Evolutionary conservation across 2,329 filamentous ascomycete genomes (phyloP).

Genomic region (Colletotrichum graminicola): DNA sequence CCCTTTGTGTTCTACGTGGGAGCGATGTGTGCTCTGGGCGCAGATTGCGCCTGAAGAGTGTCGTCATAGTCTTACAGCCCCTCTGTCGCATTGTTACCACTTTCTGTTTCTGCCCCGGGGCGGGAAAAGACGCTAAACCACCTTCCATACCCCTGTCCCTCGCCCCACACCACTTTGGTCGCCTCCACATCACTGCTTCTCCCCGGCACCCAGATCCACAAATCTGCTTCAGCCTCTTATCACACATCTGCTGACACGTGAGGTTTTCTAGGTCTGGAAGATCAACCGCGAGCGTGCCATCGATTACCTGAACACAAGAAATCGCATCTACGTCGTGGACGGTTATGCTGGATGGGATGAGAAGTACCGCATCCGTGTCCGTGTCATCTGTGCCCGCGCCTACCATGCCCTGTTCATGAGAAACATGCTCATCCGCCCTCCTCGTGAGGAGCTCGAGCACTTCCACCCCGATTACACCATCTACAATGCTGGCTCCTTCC

Average conservation of each 20-base stretch:
- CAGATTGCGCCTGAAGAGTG: constrained; percentile 13
- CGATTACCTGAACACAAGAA: constrained; percentile 99
- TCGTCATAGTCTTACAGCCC: constrained; percentile 34
- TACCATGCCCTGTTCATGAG: constrained; percentile 99
- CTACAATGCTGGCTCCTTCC: constrained; percentile 99
- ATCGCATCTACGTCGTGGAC: constrained; percentile 98
- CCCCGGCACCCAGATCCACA: constrained; percentile 14
- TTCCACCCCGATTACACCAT: constrained; percentile 99
- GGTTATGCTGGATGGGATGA: constrained; percentile 98
- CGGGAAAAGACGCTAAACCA: constrained; percentile 18
- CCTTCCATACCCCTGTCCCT: neutral
- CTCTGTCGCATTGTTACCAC: constrained; percentile 2
- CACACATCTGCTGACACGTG: constrained; percentile 36
- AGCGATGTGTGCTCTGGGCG: neutral
- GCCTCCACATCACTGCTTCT: constrained; percentile 25
- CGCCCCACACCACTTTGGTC: neutral
- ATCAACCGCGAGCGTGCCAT: constrained; percentile 99
- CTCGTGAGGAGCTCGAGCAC: constrained; percentile 90
- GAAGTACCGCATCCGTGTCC: constrained; percentile 97
- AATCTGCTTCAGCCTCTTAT: neutral
- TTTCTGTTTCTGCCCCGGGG: neutral
- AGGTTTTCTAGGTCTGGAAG: constrained; percentile 84
- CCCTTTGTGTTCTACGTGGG: neutral
- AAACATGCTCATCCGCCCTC: constrained; percentile 99
- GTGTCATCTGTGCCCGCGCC: constrained; percentile 97